Evolutionary conservation across 345 rosid species (phyloP).

Genomic region (Moringa oleifera): DNA sequence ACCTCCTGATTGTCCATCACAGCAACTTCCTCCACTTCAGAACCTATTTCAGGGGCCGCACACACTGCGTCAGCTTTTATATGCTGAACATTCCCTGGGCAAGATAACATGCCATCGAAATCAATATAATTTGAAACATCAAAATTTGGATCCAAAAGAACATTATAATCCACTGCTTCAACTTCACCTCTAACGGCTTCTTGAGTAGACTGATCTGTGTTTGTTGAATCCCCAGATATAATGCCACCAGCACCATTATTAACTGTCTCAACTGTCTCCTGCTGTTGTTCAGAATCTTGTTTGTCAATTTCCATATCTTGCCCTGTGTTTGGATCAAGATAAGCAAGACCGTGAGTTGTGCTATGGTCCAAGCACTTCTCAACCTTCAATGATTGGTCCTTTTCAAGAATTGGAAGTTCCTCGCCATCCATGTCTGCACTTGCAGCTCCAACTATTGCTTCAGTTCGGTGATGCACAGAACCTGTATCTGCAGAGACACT

Average conservation of each 20-base stretch:
- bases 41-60: conserved; percentile 19
- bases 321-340: conserved; percentile 22
- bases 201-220: conserved; percentile 10
- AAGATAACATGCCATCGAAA: conserved; percentile 32
- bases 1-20: conserved; percentile 12
- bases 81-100: conserved; percentile 32
- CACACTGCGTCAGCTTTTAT: conserved; percentile 17
- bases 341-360: conserved; percentile 13
- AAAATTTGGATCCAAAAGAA: conserved; percentile 30
- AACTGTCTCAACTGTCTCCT: conserved; percentile 15
- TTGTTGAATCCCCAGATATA: conserved; percentile 15
- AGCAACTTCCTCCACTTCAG: conserved; percentile 21
- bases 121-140: conserved; percentile 33
- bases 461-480: conserved; percentile 23
- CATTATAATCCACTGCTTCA: conserved; percentile 25
- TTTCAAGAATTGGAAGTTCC: conserved; percentile 18
- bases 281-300: conserved; percentile 19
- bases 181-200: conserved; percentile 30
- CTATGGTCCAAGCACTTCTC: conserved; percentile 6
- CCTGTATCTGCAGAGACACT: conserved; percentile 37
- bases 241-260: conserved; percentile 3
- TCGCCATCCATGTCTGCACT: conserved; percentile 4
- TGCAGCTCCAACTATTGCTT: conserved; percentile 20
- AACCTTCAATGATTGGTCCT: conserved; percentile 20
- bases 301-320: conserved; percentile 28